Evolutionary conservation across 306 rosid genomes (phyloP), one percentile per base, ranked within the genome.

Genomic region (Luffa aegyptiaca): DNA sequence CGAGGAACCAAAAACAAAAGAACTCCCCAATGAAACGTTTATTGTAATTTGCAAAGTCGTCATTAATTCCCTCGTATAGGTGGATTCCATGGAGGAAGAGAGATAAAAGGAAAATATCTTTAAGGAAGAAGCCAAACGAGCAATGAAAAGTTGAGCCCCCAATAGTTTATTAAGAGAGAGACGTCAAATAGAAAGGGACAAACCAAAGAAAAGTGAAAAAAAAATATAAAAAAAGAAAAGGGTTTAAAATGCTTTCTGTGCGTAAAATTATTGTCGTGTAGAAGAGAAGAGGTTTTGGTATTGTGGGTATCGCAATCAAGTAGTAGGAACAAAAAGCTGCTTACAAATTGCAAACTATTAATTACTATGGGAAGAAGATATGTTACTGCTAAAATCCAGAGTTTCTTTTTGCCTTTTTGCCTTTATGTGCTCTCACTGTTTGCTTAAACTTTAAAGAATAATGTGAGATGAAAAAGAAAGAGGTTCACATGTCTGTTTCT

Each of bases 161-260:
- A 14, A 26, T 26, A 45, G 42, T 33, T 79, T 8, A 48, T 21
- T 5, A 12, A 17, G n/a, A 65, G 14, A 41, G 44, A 41, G 5
- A 66, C 8, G 81, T 65, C 82, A 79, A 79, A 61, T 49, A 79
- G 17, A 79, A 79, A 36, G 35, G 8, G 76, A 79, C 82, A 61
- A 46, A 78, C 16, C 16, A 55, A 57, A 21, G 10, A 42, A 33
- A 62, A 62, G 3, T 7, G 39, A 4, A 13, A 20, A 11, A 31
- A 48, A 73, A 10, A 73, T 1, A 13, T 2, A 11, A 33, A 21
- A 46, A 18, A 21, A 74, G 31, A 26, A 42, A 8, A 37, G 72
- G 21, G 3, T 33, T 62, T 33, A 35, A 63, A 63, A 64, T 44
- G n/a, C 16, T 31, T 10, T 61, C 11, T 65, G 12, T 17, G 6